Percentiles rank a stretch among this genome's conserved stretches.
Evolutionary conservation across 2,329 filamentous ascomycete genomes (phyloP).

Genomic region (Rhinocladiella mackenziei): DNA sequence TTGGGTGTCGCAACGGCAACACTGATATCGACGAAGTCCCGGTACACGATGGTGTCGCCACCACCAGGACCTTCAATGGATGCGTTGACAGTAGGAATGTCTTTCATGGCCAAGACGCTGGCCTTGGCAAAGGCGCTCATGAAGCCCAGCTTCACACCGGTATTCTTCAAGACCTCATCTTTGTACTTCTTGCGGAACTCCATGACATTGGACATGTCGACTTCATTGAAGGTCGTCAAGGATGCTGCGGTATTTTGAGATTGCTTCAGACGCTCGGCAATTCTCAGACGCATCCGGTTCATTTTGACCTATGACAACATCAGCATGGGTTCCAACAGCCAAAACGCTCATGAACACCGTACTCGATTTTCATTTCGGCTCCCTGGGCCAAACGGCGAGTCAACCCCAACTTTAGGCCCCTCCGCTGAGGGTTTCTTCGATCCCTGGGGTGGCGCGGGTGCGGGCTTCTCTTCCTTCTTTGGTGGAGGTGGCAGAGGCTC

Average conservation of each 20-base stretch:
- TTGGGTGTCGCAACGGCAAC: slow-evolving; percentile 97
- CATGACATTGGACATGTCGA: slow-evolving; percentile 97
- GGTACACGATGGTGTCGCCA: slow-evolving; percentile 96
- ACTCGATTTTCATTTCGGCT: slow-evolving; percentile 84
- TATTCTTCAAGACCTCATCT: slow-evolving; percentile 92
- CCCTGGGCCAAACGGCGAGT: slow-evolving; percentile 50
- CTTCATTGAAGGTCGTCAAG: slow-evolving; percentile 97
- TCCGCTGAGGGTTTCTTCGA: slow-evolving; percentile 35
- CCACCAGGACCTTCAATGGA: slow-evolving; percentile 94
- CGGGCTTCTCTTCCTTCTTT: slow-evolving; percentile 24
- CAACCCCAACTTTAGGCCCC: slow-evolving; percentile 25
- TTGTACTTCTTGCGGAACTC: slow-evolving; percentile 97
- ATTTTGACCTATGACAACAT: slow-evolving; percentile 76
- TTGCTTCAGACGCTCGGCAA: slow-evolving; percentile 96
- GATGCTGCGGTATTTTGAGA: slow-evolving; percentile 98
- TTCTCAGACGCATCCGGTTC: slow-evolving; percentile 98
- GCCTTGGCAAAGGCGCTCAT: slow-evolving; percentile 97
- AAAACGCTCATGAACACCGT: slow-evolving; percentile 40
- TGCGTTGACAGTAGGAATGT: slow-evolving; percentile 90
- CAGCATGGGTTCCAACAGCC: slow-evolving; percentile 13
- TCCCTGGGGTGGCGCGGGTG: slow-evolving; percentile 33
- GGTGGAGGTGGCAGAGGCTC: slow-evolving; percentile 13
- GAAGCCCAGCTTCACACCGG: slow-evolving; percentile 96
- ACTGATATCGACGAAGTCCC: slow-evolving; percentile 96
- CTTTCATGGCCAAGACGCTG: slow-evolving; percentile 84